Percentiles rank a stretch among this genome's conserved stretches.
These are phyloP conservation scores for Trichoderma simmonsii DNA, from an alignment of 2,329 filamentous ascomycete species.

Conservation along the genomic window DNA sequence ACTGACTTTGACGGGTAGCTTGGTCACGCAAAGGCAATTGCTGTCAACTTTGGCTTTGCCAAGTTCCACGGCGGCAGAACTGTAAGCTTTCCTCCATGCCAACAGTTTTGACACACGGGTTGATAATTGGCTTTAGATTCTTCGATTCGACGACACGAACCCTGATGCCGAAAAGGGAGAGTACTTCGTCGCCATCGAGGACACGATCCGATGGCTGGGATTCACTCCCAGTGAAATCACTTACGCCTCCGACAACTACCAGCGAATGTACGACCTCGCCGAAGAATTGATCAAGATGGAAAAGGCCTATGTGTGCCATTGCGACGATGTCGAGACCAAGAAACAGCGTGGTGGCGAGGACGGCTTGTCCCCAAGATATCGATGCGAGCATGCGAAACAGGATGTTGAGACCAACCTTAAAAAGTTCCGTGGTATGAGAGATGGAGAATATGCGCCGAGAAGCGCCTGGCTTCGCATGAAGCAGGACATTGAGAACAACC, in stretches of 20 bases:
- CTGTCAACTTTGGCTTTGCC: constrained; percentile 95
- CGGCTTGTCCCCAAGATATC: constrained; percentile 66
- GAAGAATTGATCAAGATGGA: constrained; percentile 75
- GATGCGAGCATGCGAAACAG: constrained; percentile 76
- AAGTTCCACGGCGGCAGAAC: constrained; percentile 68
- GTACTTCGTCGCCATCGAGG: constrained; percentile 85
- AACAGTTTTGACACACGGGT: background rate
- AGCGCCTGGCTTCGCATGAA: constrained; percentile 91
- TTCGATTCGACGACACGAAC: constrained; percentile 90
- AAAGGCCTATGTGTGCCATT: constrained; percentile 83
- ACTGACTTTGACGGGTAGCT: constrained; percentile 42
- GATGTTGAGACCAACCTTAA: constrained; percentile 70
- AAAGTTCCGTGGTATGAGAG: constrained; percentile 86
- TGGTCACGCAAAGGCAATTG: constrained; percentile 92
- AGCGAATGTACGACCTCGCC: constrained; percentile 81
- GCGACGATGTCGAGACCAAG: constrained; percentile 78
- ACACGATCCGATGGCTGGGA: constrained; percentile 53
- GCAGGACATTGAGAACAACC: constrained; percentile 66
- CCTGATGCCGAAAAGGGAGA: constrained; percentile 88
- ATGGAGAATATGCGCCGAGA: constrained; percentile 83
- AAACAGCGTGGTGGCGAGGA: constrained; percentile 78
- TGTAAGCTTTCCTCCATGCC: background rate
- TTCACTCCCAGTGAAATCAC: constrained; percentile 79
- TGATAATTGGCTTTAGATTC: background rate
- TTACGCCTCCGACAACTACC: constrained; percentile 87